Base-by-base conservation (phyloP, 192 early-diverging fungal species). In the Powellomyces hirtus region DNA sequence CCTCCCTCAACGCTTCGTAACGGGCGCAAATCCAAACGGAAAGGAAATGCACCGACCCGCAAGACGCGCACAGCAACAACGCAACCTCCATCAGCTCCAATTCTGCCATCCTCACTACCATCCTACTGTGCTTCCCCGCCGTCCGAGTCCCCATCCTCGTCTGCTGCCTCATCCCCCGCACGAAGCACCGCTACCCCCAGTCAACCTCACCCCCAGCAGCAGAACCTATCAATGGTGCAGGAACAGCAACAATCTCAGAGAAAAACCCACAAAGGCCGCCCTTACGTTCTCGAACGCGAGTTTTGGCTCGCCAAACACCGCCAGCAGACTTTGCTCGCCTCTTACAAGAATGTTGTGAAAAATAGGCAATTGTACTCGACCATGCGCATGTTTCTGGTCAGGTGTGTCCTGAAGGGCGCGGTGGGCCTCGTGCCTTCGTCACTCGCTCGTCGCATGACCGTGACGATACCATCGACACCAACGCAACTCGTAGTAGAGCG, bases 341-440 rank as follows among this genome's bases (percentile, higher is more conserved):
- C 33, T 26, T 1, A 74, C 50, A 30, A 53, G 36, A 20, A 75
- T 51, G 24, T 58, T 24, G 16, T 75, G 44, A 72, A 73, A 38
- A 16, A 73, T 35, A 20, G 73, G 2, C 30, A 16, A n/a, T 59
- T 38, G 33, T 75, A 70, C 24, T 31, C 33, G 22, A 16, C 31
- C 2, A 31, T 45, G 14, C n/a, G 71, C 29, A n/a, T 75, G 3
- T 66, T 75, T 33, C 52, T 67, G 14, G 70, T 74, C n/a, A 35
- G 72, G n/a, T 49, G 46, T 24, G 46, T 24, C 4, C 26, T 49
- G 46, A 24, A 18, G 16, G 46, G 46, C 26, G 46, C 46, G 3
- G 2, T 18, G 46, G 4, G 5, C 16, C 14, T n/a, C n/a, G n/a
- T n/a, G n/a, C n/a, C n/a, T n/a, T n/a, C n/a, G n/a, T n/a, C n/a